These are phyloP conservation scores for Pleurotus eryngii DNA, from an alignment of 768 basidiomycete species.

Conservation along the genomic window DNA sequence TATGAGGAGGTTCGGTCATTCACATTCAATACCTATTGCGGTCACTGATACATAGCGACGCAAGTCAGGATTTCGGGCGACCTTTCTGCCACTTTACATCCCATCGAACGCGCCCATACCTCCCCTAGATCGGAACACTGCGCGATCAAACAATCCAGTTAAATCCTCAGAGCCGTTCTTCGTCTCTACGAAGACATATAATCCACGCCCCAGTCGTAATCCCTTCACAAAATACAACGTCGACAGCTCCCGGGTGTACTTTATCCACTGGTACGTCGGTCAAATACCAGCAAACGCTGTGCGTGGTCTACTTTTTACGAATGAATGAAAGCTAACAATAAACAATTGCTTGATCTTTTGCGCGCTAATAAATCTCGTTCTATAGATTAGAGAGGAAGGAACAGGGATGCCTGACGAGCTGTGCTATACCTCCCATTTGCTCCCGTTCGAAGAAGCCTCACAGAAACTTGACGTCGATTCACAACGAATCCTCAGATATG, in stretches of 20 bases:
- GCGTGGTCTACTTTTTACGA: conserved; percentile 10
- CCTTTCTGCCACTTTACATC: conserved; percentile 44
- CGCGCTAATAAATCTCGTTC: neutral
- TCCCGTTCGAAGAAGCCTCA: conserved; percentile 36
- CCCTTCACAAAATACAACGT: conserved; percentile 8
- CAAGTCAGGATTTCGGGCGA: conserved; percentile 48
- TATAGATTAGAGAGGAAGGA: conserved; percentile 26
- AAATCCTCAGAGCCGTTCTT: conserved; percentile 44
- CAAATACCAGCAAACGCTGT: conserved; percentile 52
- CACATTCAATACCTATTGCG: too few relatives aligned
- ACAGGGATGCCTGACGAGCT: conserved; percentile 62
- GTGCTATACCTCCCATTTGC: conserved; percentile 40
- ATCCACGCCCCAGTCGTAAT: conserved; percentile 11
- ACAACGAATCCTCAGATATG: neutral
- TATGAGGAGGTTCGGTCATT: conserved; percentile 54
- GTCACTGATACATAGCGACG: too few relatives aligned
- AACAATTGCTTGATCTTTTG: too few relatives aligned
- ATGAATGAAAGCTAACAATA: too few relatives aligned
- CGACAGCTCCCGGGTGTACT: conserved; percentile 43
- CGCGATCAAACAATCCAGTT: neutral
- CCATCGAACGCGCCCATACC: conserved; percentile 38
- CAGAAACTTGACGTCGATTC: neutral
- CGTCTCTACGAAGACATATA: conserved; percentile 30
- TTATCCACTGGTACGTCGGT: conserved; percentile 55
- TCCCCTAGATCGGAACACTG: conserved; percentile 15